phyloP scores from a whole-genome alignment of 352 stramenopile genomes.

The Phytophthora sp. region DNA sequence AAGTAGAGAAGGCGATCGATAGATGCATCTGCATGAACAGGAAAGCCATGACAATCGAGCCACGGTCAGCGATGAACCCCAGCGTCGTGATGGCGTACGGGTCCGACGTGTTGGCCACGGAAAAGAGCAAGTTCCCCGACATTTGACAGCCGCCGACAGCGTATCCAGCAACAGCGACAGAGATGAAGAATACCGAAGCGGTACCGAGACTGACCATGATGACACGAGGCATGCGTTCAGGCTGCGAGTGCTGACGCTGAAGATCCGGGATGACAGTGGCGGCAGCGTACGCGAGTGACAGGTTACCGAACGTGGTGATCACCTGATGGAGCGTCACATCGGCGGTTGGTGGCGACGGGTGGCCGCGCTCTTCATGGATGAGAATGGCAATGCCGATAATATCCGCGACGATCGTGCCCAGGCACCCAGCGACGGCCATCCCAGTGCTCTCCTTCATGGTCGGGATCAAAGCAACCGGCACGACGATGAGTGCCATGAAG shows the following conservation, averaged over 20 bases:
- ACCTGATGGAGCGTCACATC: conserved; percentile 30
- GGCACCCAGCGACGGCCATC: conserved; percentile 32
- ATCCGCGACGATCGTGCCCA: conserved; percentile 36
- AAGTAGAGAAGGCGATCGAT: conserved; percentile 30
- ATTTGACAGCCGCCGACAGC: conserved; percentile 29
- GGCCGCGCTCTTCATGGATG: conserved; percentile 21
- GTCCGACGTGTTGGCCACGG: conserved; percentile 25
- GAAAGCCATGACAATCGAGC: conserved; percentile 30
- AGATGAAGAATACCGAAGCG: conserved; percentile 29
- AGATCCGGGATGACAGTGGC: conserved; percentile 35
- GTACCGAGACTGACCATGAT: conserved; percentile 31
- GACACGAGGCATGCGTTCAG: conserved; percentile 37
- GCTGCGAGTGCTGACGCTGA: conserved; percentile 35
- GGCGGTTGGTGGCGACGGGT: conserved; percentile 26
- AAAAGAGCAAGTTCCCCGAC: conserved; percentile 39
- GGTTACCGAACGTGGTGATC: conserved; percentile 37
- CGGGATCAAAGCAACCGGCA: conserved; percentile 33
- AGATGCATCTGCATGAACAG: conserved; percentile 43
- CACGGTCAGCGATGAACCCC: conserved; percentile 26
- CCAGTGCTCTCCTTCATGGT: conserved; percentile 35
- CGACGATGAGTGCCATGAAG: conserved; percentile 35
- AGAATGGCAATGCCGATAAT: conserved; percentile 33
- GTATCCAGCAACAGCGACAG: conserved; percentile 26
- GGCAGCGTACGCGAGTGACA: conserved; percentile 37
- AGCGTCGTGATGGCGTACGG: conserved; percentile 25